These are phyloP conservation scores for Erythrophleum ivorense DNA, from an alignment of 331 rosid genomes.

Conservation along the genomic window DNA sequence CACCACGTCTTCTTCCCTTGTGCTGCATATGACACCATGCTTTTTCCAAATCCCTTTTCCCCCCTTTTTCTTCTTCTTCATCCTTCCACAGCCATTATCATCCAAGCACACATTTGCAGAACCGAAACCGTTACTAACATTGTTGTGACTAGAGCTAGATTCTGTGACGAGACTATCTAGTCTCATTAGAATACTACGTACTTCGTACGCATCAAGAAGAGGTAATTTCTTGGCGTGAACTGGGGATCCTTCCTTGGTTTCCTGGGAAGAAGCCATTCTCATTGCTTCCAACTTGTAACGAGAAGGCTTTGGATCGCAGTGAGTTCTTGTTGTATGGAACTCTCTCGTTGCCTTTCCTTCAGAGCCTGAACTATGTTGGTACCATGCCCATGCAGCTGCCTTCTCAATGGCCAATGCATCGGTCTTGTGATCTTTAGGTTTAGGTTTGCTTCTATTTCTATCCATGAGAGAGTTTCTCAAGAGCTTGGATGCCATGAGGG, in stretches of 20 bases:
- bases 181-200: conserved; percentile 58
- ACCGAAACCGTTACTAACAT: background rate
- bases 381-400: conserved; percentile 97
- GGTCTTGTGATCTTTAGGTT: conserved; percentile 8
- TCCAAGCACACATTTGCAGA: conserved; percentile 7
- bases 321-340: conserved; percentile 38
- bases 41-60: conserved; percentile 45
- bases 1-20: conserved; percentile 66
- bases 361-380: conserved; percentile 60
- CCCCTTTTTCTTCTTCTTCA: conserved; percentile 38
- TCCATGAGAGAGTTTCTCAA: conserved; percentile 38
- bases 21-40: conserved; percentile 60
- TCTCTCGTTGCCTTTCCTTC: conserved; percentile 52
- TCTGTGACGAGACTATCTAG: conserved; percentile 52
- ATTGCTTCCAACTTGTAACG: conserved; percentile 76
- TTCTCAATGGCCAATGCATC: conserved; percentile 47
- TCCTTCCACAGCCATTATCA: background rate
- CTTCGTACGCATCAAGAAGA: conserved; percentile 74
- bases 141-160: conserved; percentile 35
- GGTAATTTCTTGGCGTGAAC: conserved; percentile 21
- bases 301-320: conserved; percentile 54
- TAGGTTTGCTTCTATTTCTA: conserved; percentile 28
- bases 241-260: conserved; percentile 12
- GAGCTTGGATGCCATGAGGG: conserved; percentile 39
- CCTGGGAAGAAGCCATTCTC: conserved; percentile 23